Evolutionary conservation across 1,284 basidiomycete genomes (phyloP), one percentile per base, ranked within the genome.

Genomic region (Abortiporus biennis): DNA sequence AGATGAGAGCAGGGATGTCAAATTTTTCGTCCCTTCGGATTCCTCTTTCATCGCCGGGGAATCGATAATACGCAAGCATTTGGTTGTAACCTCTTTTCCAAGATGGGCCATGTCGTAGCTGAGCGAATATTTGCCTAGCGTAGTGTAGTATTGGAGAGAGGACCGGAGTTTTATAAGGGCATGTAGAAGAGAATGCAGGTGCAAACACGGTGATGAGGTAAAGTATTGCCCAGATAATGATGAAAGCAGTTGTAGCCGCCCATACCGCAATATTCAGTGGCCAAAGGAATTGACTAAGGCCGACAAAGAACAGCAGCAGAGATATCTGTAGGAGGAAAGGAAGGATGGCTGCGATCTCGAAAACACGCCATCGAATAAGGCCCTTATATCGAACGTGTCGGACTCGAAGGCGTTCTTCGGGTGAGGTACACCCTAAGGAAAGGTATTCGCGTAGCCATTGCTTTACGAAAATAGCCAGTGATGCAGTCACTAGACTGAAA

Each of bases 301-400:
- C 68, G 5, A 60, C 57, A 27, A 68, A 64, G 44, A 70, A 70
- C 1, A 69, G 52, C 21, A 67, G 57, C 19, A 69, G 54, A 2
- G 67, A 66, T 9, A 63, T 47, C 45, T 69, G 68, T 8, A 71
- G 54, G 4, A 71, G 58, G 21, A 60, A 55, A 5, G 66, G 67
- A 16, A 69, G 65, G 13, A 56, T 46, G 37, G 66, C 62, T 3
- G 67, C 65, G 8, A 67, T 52, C 4, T 59, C 50, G 15, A 57
- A 48, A 61, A 69, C 65, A 15, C 54, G 51, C 45, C 65, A 69
- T 25, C 51, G 50, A 19, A 56, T 51, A 20, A 68, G 47, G 13
- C 67, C 66, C 42, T 56, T 53, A 40, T 61, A 58, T 3, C 67
- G 53, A 46, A 63, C 67, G 5, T 65, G 57, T 30, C 57, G 61